Percentiles rank a stretch among this genome's conserved stretches.
phyloP scores from a whole-genome alignment of 805 yeast genomes.

The Teunomyces stri region DNA sequence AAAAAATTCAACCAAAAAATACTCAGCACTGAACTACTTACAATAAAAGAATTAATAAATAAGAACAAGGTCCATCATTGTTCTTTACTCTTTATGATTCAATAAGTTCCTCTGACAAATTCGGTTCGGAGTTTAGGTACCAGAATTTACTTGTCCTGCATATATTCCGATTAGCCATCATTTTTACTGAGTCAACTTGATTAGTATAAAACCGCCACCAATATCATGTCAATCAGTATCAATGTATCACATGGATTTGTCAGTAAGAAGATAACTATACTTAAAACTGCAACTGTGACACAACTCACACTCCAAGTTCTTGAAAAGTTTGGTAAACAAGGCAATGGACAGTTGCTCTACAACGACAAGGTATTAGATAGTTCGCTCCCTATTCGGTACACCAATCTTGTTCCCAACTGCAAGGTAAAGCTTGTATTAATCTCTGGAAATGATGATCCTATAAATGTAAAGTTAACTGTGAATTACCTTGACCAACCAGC shows the following conservation, averaged over 20 bases:
- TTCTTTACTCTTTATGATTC: too few relatives aligned
- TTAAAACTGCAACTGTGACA: constrained; percentile 24
- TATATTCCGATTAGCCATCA: not conserved
- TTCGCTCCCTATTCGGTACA: constrained; percentile 30
- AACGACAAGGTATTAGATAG: constrained; percentile 31
- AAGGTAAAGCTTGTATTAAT: constrained; percentile 23
- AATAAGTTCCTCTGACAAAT: too few relatives aligned
- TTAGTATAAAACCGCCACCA: not conserved
- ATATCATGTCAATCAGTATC: constrained; percentile 24
- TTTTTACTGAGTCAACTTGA: not conserved
- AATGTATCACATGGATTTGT: constrained; percentile 15
- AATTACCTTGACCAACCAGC: constrained; percentile 4
- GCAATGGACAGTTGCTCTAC: constrained; percentile 24
- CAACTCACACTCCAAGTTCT: constrained; percentile 22
- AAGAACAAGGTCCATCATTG: too few relatives aligned
- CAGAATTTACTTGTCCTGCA: not conserved
- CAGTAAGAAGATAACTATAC: constrained; percentile 27
- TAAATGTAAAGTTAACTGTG: constrained; percentile 17
- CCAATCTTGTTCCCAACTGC: constrained; percentile 32
- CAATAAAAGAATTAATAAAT: too few relatives aligned
- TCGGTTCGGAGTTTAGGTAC: too few relatives aligned
- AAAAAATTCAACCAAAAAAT: too few relatives aligned
- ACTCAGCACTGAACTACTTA: too few relatives aligned
- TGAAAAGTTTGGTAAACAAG: constrained; percentile 24
- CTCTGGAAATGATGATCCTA: not conserved